Evolutionary conservation across 371 early-diverging fungal species (phyloP).

Genomic region (Sporodiniella umbellata): DNA sequence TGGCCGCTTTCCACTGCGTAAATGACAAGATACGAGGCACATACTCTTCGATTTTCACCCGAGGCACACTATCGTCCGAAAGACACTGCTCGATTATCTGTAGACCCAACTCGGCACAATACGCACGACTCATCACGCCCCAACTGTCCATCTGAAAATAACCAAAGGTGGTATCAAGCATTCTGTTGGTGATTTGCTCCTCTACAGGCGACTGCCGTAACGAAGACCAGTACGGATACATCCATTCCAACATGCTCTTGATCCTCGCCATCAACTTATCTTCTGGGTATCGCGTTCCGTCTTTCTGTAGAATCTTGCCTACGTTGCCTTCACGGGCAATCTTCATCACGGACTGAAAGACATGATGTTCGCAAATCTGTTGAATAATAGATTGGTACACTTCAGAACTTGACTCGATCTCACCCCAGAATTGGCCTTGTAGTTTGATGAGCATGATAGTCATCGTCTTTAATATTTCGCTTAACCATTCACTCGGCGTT

Average conservation of each 20-base stretch:
- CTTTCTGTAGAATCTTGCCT: constrained; percentile 29
- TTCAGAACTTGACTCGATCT: background rate
- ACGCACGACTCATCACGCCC: constrained; percentile 30
- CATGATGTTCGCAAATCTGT: constrained; percentile 28
- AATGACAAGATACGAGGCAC: constrained; percentile 16
- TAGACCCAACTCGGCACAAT: constrained; percentile 31
- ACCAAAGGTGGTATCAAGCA: constrained; percentile 32
- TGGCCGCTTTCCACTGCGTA: constrained; percentile 7
- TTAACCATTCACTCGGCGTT: constrained; percentile 15
- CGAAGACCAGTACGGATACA: constrained; percentile 33
- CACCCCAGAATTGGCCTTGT: constrained; percentile 25
- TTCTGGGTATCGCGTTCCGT: constrained; percentile 33
- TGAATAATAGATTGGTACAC: constrained; percentile 23
- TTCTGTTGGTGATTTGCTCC: constrained; percentile 19
- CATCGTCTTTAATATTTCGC: constrained; percentile 32
- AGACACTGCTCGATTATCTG: constrained; percentile 30
- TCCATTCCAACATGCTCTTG: constrained; percentile 36
- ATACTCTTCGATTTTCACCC: constrained; percentile 24
- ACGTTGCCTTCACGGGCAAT: constrained; percentile 32
- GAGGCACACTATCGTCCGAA: constrained; percentile 17
- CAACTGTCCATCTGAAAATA: constrained; percentile 38
- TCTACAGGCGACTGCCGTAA: constrained; percentile 18
- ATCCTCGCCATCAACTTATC: constrained; percentile 37
- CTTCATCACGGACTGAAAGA: constrained; percentile 32
- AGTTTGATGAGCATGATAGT: constrained; percentile 29